Conservation (phyloP, 2,329 filamentous ascomycete species). For the Corniculantispora saksenae region DNA sequence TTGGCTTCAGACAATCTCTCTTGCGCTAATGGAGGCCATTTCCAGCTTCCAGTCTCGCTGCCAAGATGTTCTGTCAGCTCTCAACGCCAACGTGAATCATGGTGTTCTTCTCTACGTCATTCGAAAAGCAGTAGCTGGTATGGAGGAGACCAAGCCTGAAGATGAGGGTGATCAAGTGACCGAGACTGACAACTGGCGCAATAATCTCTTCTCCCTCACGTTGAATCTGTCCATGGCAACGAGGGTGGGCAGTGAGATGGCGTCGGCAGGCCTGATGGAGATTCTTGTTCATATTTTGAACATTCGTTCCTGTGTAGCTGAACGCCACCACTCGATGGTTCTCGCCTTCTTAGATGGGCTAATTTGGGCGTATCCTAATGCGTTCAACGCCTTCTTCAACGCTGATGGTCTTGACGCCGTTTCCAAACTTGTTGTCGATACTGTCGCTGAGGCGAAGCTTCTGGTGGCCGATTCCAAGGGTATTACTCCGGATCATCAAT, state of each 20-base stretch:
- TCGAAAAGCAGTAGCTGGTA: conserved; percentile 82
- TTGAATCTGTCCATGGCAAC: conserved; percentile 75
- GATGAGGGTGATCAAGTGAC: conserved; percentile 62
- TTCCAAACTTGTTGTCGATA: conserved; percentile 79
- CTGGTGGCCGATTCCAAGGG: conserved; percentile 69
- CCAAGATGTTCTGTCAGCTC: conserved; percentile 81
- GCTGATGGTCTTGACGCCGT: conserved; percentile 87
- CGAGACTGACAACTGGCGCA: conserved; percentile 85
- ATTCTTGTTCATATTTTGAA: conserved; percentile 87
- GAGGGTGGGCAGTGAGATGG: conserved; percentile 78
- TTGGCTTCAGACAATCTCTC: conserved; percentile 77
- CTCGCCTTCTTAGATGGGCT: conserved; percentile 86
- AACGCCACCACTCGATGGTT: conserved; percentile 80
- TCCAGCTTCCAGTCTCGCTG: conserved; percentile 75
- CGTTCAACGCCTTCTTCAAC: conserved; percentile 79
- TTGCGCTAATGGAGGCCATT: conserved; percentile 83
- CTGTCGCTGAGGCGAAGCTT: conserved; percentile 70
- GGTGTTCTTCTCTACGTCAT: conserved; percentile 92
- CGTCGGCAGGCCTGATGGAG: conserved; percentile 85
- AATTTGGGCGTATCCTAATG: conserved; percentile 81
- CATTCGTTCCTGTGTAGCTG: conserved; percentile 77
- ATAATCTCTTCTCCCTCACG: conserved; percentile 84
- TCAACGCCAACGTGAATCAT: conserved; percentile 95
- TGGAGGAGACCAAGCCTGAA: conserved; percentile 58
- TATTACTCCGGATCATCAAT: conserved; percentile 69